Percentiles rank a stretch among this genome's conserved stretches.
These are phyloP conservation scores for Antitrichia curtipendula DNA, from an alignment of 225 moss, liverwort and hornwort species.

Conservation along the genomic window DNA sequence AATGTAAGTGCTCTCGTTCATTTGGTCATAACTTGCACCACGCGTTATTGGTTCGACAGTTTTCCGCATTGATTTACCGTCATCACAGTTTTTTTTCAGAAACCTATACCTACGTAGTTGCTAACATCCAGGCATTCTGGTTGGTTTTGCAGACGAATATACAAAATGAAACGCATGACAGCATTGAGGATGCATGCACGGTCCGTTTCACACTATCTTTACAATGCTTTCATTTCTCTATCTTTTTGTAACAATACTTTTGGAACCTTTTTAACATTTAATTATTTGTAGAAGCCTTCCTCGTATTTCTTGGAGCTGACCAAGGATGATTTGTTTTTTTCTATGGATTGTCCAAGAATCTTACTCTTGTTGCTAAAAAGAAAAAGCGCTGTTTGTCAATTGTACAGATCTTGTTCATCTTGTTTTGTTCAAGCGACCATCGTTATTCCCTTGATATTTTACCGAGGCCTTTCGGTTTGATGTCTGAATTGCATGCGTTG, in stretches of 20 bases:
- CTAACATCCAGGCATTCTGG: not conserved
- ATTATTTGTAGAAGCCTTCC: not conserved
- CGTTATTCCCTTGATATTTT: not conserved
- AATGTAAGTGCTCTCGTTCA: conserved; percentile 26
- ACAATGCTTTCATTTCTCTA: not conserved
- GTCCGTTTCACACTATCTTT: conserved; percentile 2
- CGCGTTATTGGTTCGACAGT: not conserved
- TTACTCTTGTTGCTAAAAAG: not conserved
- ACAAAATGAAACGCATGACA: conserved; percentile 61
- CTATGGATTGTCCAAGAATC: not conserved
- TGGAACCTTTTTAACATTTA: not conserved
- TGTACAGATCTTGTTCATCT: not conserved
- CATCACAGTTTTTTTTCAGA: not conserved
- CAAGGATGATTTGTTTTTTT: not conserved
- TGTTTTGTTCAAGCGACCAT: not conserved
- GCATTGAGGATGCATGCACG: conserved; percentile 71
- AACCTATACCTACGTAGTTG: not conserved
- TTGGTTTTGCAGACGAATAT: conserved; percentile 46
- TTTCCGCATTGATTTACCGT: not conserved
- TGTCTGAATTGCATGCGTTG: not conserved
- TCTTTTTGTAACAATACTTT: not conserved
- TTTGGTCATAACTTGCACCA: not conserved
- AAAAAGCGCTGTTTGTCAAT: not conserved
- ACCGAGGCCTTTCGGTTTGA: not conserved
- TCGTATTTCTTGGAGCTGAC: not conserved